Evolutionary conservation across 768 basidiomycete genomes (phyloP).

Genomic region (Tulasnella calospora): DNA sequence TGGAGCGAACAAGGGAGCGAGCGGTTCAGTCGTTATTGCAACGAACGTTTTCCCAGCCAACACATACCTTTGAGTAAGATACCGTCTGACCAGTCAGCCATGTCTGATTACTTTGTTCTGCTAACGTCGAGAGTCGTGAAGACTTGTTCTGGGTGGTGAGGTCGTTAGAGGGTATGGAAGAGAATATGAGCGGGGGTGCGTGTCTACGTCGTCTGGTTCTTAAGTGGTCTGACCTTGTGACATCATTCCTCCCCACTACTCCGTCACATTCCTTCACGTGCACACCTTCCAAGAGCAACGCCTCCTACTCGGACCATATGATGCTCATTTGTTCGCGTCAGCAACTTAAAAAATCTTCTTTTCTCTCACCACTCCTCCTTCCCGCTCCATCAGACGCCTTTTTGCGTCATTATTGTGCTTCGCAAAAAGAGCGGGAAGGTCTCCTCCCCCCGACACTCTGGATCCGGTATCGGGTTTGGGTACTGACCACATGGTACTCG

Average conservation of each 20-base stretch:
- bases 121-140: not conserved
- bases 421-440: not conserved
- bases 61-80: slow-evolving; percentile 64
- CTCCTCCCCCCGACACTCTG: not conserved
- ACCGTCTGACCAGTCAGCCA: slow-evolving; percentile 61
- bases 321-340: not conserved
- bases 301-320: not conserved
- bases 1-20: not conserved
- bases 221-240: not conserved
- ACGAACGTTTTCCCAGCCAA: not conserved
- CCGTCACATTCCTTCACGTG: not conserved
- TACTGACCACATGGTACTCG: not conserved
- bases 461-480: not conserved
- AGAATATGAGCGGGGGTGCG: not conserved
- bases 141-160: not conserved
- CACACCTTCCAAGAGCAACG: not conserved
- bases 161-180: not conserved
- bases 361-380: not conserved
- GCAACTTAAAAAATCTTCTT: not conserved
- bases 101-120: not conserved
- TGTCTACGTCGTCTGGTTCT: not conserved
- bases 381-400: not conserved
- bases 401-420: not conserved
- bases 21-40: slow-evolving; percentile 19
- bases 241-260: not conserved